Evolutionary conservation across 306 rosid genomes (phyloP).

Genomic region (peach (Prunus persica)): Prunus_persica_NCBIv2 NC_034014.1:23616501-23617000

Average conservation of each 20-base stretch:
- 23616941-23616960: slow-evolving; percentile 48
- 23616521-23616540: too few species aligned
- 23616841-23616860: slow-evolving; percentile 37
- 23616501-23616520: too few species aligned
- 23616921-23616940: slow-evolving; percentile 23
- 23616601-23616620: too few species aligned
- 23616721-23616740: neutral
- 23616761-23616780: slow-evolving; percentile 17
- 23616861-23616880: slow-evolving; percentile 34
- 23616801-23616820: slow-evolving; percentile 24
- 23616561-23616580: too few species aligned
- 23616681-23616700: too few species aligned
- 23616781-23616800: slow-evolving; percentile 31
- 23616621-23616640: neutral
- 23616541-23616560: too few species aligned
- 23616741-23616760: slow-evolving; percentile 6
- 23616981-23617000: slow-evolving; percentile 34
- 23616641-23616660: neutral
- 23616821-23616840: slow-evolving; percentile 40
- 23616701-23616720: neutral
- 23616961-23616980: slow-evolving; percentile 38
- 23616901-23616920: slow-evolving; percentile 32
- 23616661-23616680: neutral
- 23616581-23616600: too few species aligned
- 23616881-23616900: slow-evolving; percentile 20